Percentiles rank a stretch among this genome's conserved stretches.
phyloP scores from a whole-genome alignment of 768 basidiomycete species.

The Phanerochaete carnosa region DNA sequence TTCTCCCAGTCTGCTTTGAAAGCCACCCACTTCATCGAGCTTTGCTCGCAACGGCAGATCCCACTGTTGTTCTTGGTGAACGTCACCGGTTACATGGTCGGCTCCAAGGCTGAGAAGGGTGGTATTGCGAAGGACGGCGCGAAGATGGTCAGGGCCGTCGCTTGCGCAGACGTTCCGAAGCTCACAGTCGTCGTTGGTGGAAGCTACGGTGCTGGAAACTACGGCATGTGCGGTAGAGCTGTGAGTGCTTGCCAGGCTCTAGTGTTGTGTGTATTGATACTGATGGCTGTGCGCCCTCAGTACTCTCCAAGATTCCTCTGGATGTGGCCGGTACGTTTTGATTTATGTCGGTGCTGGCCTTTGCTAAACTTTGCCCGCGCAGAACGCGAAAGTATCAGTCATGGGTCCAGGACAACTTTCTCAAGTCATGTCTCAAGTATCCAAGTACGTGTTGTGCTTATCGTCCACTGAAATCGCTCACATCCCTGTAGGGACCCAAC shows the following conservation, averaged over 20 bases:
- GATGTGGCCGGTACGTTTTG: slow-evolving; percentile 88
- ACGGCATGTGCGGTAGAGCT: slow-evolving; percentile 92
- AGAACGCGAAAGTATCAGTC: slow-evolving; percentile 92
- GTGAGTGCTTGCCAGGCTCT: slow-evolving; percentile 43
- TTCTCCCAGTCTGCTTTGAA: slow-evolving; percentile 93
- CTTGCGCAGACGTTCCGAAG: slow-evolving; percentile 92
- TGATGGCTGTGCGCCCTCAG: slow-evolving; percentile 32
- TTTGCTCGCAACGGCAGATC: slow-evolving; percentile 88
- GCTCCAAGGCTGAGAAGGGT: slow-evolving; percentile 89
- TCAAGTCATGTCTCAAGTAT: slow-evolving; percentile 89
- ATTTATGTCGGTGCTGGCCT: background rate
- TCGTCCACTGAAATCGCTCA: background rate
- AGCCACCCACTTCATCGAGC: slow-evolving; percentile 88
- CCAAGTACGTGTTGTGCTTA: slow-evolving; percentile 49
- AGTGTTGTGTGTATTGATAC: background rate
- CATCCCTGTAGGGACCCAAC: slow-evolving; percentile 58
- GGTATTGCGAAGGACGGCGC: slow-evolving; percentile 96
- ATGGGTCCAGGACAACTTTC: slow-evolving; percentile 95
- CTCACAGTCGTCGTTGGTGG: slow-evolving; percentile 91
- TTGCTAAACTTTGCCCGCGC: background rate
- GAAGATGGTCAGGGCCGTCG: slow-evolving; percentile 96
- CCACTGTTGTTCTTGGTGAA: slow-evolving; percentile 93
- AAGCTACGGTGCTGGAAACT: slow-evolving; percentile 94
- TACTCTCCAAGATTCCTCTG: slow-evolving; percentile 94
- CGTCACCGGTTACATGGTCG: slow-evolving; percentile 98